Evolutionary conservation across 2,329 filamentous ascomycete genomes (phyloP).

Genomic region (Aspergillus amoenus): DNA sequence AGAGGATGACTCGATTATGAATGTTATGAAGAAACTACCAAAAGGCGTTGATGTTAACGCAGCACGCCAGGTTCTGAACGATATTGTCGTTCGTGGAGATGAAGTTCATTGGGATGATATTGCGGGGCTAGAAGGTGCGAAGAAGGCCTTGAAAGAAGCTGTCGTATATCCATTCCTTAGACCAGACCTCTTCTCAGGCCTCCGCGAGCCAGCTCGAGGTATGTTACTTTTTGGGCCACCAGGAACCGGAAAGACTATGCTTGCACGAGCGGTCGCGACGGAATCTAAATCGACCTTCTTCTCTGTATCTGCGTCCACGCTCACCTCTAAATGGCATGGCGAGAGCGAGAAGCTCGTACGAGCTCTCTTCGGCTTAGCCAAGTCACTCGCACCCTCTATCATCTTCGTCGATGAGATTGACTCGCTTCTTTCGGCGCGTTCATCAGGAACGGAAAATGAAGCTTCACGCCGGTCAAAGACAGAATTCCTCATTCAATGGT

Average conservation of each 20-base stretch:
- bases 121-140: conserved; percentile 84
- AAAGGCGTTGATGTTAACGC: conserved; percentile 77
- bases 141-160: conserved; percentile 87
- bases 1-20: conserved; percentile 59
- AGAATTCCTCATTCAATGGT: conserved; percentile 97
- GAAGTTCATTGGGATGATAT: conserved; percentile 95
- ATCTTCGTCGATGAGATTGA: conserved; percentile 99
- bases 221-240: conserved; percentile 97
- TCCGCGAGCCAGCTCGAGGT: conserved; percentile 88
- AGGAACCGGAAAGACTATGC: conserved; percentile 98
- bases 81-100: conserved; percentile 91
- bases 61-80: conserved; percentile 90
- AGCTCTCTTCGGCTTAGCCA: conserved; percentile 86
- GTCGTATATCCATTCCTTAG: conserved; percentile 96
- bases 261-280: conserved; percentile 89
- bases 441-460: conserved; percentile 79
- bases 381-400: conserved; percentile 85
- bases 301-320: conserved; percentile 88
- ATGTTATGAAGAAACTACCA: conserved; percentile 74
- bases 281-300: conserved; percentile 96
- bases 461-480: conserved; percentile 93
- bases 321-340: conserved; percentile 94
- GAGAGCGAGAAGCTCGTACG: conserved; percentile 96
- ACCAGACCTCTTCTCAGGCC: conserved; percentile 91
- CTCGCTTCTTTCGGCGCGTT: conserved; percentile 80